A percentile compares a stretch with the other conserved stretches of the same genome.
Conservation (phyloP, 441 rosid genomes). For the Adansonia gregorii region DNA sequence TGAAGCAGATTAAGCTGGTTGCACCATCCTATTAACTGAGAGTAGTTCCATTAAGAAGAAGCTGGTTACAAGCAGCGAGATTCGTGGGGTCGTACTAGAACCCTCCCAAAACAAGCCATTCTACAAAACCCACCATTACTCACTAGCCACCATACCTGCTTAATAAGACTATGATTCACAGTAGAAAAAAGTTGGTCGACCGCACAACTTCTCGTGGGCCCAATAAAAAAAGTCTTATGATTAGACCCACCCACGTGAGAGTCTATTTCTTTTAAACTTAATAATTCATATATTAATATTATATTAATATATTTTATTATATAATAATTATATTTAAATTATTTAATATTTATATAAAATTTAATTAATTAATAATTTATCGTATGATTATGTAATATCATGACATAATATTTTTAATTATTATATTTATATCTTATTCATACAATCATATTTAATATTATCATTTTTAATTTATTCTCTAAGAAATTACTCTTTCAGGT, state of each 20-base stretch:
- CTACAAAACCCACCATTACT: not conserved
- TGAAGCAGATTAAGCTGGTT: slow-evolving; percentile 18
- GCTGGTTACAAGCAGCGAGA: slow-evolving; percentile 22
- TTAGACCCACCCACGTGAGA: too few species aligned
- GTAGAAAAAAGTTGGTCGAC: not conserved
- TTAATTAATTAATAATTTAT: too few species aligned
- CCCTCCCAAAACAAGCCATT: not conserved
- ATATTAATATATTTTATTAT: too few species aligned
- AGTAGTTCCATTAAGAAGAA: slow-evolving; percentile 40
- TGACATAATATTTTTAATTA: too few species aligned
- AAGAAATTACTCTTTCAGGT: too few species aligned
- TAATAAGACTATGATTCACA: not conserved
- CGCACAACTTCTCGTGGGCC: not conserved
- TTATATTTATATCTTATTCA: too few species aligned
- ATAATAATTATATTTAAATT: too few species aligned
- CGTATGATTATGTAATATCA: too few species aligned
- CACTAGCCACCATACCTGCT: not conserved
- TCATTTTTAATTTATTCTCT: too few species aligned
- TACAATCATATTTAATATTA: too few species aligned
- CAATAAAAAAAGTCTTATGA: not conserved
- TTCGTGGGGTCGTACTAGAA: slow-evolving; percentile 19
- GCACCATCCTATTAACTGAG: slow-evolving; percentile 18
- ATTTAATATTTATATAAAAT: too few species aligned
- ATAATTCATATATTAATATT: too few species aligned
- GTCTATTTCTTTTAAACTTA: not conserved